Evolutionary conservation across 345 rosid species (phyloP), one percentile per base, ranked within the genome.

Genomic region (Eutrema heterophyllum): DNA sequence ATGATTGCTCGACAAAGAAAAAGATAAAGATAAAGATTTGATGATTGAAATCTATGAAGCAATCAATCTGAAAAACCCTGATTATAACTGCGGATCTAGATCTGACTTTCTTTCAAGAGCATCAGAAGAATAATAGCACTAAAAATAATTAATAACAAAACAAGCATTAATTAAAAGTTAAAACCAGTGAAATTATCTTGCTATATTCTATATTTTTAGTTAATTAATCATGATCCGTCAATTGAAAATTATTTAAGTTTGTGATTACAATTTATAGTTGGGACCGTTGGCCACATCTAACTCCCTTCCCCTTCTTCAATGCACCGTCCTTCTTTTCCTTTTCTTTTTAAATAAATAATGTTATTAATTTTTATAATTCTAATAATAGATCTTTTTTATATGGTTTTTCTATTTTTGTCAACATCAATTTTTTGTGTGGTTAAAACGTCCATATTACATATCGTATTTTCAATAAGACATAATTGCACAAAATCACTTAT

Each of bases 281-380:
- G 80, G 80, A 48, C 71, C 71, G 75, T 70, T 76, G 75, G 71
- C 32, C 54, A 62, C 45, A 76, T 68, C 70, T 67, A 63, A 66
- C 54, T 32, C 54, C 35, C 46, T 6, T 48, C 61, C 46, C 56
- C 64, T 24, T 68, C 74, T 76, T 84, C 71, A 68, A 82, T 81
- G 78, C 86, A 82, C 84, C 82, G 75, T 71, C 82, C 56, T 21
- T 21, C 24, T 21, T 21, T 21, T 21, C 24, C 24, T 21, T 21
- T 21, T 21, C 24, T 21, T 21, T 21, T 21, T 21, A 21, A 1
- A 21, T 21, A 21, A 21, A 21, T 21, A 21, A 21, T 21, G 24
- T 21, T 21, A 21, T 21, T 21, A 1, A 21, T 21, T 21, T 21
- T 21, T 21, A 21, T 21, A 21, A 21, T 21, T 21, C 24, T 21